phyloP scores from a whole-genome alignment of 163 green algal species.

The Scenedesmus sp. region DNA sequence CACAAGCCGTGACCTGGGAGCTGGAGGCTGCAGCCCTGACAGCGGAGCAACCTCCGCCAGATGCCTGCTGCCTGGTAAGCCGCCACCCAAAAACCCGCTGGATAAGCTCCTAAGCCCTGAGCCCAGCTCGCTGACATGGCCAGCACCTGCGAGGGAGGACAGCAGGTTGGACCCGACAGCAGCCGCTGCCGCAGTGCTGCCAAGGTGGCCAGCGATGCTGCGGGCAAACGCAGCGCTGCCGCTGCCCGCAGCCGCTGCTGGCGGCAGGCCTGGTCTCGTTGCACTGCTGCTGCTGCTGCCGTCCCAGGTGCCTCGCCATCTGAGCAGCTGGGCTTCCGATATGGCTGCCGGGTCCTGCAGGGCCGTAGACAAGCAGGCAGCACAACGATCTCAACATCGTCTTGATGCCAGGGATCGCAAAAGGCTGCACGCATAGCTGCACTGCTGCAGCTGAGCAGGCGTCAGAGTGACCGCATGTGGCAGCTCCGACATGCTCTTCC shows the following conservation, averaged over 20 bases:
- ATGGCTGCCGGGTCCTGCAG: conserved; percentile 35
- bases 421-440: neutral
- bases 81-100: neutral
- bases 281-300: conserved; percentile 24
- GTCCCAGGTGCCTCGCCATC: conserved; percentile 16
- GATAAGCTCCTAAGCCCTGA: neutral
- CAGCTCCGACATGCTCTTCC: too few relatives aligned
- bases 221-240: neutral
- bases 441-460: too few relatives aligned
- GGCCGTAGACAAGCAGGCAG: neutral
- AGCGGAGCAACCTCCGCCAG: conserved; percentile 36
- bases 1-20: conserved; percentile 33
- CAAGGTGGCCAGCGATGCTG: neutral
- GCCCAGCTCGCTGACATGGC: neutral
- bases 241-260: conserved; percentile 2
- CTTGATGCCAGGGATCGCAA: neutral
- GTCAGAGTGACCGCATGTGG: too few relatives aligned
- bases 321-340: conserved; percentile 32
- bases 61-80: conserved; percentile 8
- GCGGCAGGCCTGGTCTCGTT: neutral
- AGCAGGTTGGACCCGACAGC: neutral
- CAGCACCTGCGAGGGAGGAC: neutral
- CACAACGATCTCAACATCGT: neutral
- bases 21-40: conserved; percentile 49
- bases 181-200: conserved; percentile 17